Evolutionary conservation across 495 filamentous ascomycete genomes (phyloP), one percentile per base, ranked within the genome.

Genomic region (Niebla homalea): DNA sequence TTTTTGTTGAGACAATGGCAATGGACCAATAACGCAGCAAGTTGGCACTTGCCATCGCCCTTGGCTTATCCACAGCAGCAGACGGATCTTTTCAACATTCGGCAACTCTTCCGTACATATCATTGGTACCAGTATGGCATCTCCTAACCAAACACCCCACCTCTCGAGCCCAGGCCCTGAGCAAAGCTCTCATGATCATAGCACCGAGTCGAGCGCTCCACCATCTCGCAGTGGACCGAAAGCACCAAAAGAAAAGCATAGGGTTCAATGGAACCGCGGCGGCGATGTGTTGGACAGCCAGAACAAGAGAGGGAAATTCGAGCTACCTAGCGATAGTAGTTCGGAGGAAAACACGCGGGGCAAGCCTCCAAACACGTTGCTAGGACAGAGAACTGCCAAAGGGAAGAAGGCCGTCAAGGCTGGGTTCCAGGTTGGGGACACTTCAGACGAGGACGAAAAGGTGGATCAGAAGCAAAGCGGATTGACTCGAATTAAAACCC

Each of bases 191-290:
- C 29, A 0, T 7, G 54, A 57, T 26, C 46, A 29, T 19, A 57
- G 54, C 45, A 22, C 54, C 15, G 51, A 57, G 14, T 51, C 57
- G 5, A 59, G 54, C 40, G 38, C 26, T 4, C 44, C 38, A 3
- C 26, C 40, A 5, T 56, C 54, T 8, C 48, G 51, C 48, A 51
- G 51, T 40, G 50, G 51, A 12, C 51, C 57, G 23, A 57, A 44
- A 25, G 43, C 56, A 19, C 48, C 57, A 19, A 60, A 53, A 32
- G 50, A 56, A 32, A 60, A 42, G 44, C 49, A 53, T 15, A 49
- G 54, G 29, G 57, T 60, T 7, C 56, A 47, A 21, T 60, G 55
- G 32, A 56, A 46, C 10, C 36, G 57, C 20, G 58, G 50, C 36
- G 58, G 56, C 10, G 53, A 59, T 29, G 56, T 57, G 4, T 22